Conservation (phyloP, 2,329 filamentous ascomycete genomes). For the Colletotrichum sp. region DNA sequence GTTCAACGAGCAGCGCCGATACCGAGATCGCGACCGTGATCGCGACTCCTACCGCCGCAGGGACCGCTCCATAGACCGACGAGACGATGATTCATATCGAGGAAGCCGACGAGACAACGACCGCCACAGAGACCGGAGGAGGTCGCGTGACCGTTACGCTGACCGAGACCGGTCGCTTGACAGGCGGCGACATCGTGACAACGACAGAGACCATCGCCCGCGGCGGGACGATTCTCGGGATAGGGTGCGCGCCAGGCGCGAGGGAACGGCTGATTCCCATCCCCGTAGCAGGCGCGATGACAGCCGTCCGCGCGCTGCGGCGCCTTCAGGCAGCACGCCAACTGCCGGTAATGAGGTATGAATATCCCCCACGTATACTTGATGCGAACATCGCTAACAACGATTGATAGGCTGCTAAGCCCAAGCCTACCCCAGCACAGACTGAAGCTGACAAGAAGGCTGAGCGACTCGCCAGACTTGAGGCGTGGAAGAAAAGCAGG, state of each 20-base stretch:
- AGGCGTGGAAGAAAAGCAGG: conserved; percentile 92
- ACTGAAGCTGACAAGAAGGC: conserved; percentile 79
- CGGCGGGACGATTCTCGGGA: conserved; percentile 79
- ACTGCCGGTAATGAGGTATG: conserved; percentile 63
- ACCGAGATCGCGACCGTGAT: conserved; percentile 59
- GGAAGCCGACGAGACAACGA: conserved; percentile 61
- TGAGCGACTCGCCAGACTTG: conserved; percentile 79
- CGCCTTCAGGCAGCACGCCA: conserved; percentile 51
- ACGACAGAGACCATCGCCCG: conserved; percentile 64
- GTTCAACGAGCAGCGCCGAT: conserved; percentile 54
- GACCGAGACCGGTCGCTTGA: conserved; percentile 65
- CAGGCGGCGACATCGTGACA: conserved; percentile 61
- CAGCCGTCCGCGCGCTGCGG: conserved; percentile 58
- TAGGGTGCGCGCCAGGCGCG: conserved; percentile 65
- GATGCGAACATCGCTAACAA: conserved; percentile 25
- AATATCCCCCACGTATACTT: not conserved
- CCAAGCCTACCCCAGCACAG: conserved; percentile 54
- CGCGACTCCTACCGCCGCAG: conserved; percentile 67
- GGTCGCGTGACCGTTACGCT: conserved; percentile 65
- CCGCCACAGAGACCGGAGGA: conserved; percentile 62
- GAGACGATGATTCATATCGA: conserved; percentile 70
- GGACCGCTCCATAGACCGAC: conserved; percentile 72
- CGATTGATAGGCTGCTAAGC: conserved; percentile 56
- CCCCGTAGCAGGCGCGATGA: conserved; percentile 70
- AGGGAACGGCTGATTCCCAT: conserved; percentile 74